Conservation (phyloP, 345 rosid genomes). For the Sapria himalayana region DNA sequence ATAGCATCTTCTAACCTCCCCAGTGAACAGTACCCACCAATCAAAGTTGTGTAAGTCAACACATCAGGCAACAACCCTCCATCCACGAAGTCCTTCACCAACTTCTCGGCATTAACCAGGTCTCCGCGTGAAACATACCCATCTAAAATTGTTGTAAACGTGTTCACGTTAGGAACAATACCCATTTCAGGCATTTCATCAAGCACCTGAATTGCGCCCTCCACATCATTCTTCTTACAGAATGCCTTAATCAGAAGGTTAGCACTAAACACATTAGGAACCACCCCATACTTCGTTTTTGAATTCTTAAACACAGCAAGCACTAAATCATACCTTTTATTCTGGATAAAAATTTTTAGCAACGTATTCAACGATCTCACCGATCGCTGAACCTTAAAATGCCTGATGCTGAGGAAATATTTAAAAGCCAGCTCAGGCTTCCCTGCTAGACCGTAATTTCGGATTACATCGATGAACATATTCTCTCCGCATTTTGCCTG, state of each 20-base stretch:
- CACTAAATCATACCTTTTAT: slow-evolving; percentile 37
- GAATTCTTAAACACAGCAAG: slow-evolving; percentile 32
- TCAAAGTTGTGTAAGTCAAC: slow-evolving; percentile 42
- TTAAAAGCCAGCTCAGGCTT: slow-evolving; percentile 28
- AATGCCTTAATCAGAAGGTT: slow-evolving; percentile 59
- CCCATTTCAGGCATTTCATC: slow-evolving; percentile 80
- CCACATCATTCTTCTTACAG: slow-evolving; percentile 37
- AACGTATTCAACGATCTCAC: slow-evolving; percentile 65
- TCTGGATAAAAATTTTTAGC: slow-evolving; percentile 53
- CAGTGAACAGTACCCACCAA: slow-evolving; percentile 57
- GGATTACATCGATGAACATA: slow-evolving; percentile 41
- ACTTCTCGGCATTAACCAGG: slow-evolving; percentile 36
- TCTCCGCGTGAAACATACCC: slow-evolving; percentile 59
- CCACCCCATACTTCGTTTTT: slow-evolving; percentile 24
- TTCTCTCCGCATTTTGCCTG: slow-evolving; percentile 52
- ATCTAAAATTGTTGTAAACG: slow-evolving; percentile 53
- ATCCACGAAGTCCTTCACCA: slow-evolving; percentile 41
- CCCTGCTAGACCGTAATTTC: slow-evolving; percentile 59
- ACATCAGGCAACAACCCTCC: slow-evolving; percentile 79
- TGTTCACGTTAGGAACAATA: slow-evolving; percentile 49
- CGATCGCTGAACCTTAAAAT: slow-evolving; percentile 39
- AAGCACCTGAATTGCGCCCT: slow-evolving; percentile 32
- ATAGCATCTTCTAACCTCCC: slow-evolving; percentile 59
- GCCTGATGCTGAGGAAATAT: slow-evolving; percentile 38
- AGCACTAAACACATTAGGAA: slow-evolving; percentile 53